Evolutionary conservation across 2,329 filamentous ascomycete species (phyloP), one percentile per base, ranked within the genome.

Genomic region (Nannizziopsis barbatae): DNA sequence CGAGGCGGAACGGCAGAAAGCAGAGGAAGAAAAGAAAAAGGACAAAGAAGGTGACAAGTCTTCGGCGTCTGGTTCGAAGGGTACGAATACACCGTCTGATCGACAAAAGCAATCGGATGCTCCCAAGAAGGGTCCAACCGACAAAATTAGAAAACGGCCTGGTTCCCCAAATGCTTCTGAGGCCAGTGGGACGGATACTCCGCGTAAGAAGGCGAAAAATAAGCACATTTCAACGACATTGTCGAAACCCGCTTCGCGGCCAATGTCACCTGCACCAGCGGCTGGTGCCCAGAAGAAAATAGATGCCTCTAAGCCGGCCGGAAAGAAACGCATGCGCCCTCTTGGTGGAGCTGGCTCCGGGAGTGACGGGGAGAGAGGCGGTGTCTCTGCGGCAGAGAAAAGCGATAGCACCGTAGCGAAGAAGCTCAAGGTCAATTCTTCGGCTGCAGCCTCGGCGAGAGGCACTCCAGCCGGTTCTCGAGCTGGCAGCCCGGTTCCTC

Each of bases 151-250:
- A 45, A 95, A 95, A 70, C 81, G 90, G 27, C 77, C 86, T 30
- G 87, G 88, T 14, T 95, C 88, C 12, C 87, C 89, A 2, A 84
- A 89, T 55, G 75, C 85, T 30, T 95, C 88, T 1, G 90, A 96
- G 62, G 87, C 87, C 8, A 94, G 87, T 62, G 90, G 87, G 46
- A 93, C 89, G 57, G 90, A 96, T 63, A 90, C 86, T 0, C 79
- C 81, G 18, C 83, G 84, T 55, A 88, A 92, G 68, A 86, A 86
- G 70, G 78, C 76, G 62, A 79, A 84, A 61, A 85, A 83, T 69
- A 84, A 83, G 62, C 75, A 79, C 53, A 54, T 56, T 9, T 50
- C 58, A 3, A 64, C 64, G 42, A 55, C 58, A 3, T 43, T 42
- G 3, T 50, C 62, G 22, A 63, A 66, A 50, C 62, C 66, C 15